Base-by-base conservation (phyloP, 2,329 filamentous ascomycete genomes). In the Xylariaceae sp. region DNA sequence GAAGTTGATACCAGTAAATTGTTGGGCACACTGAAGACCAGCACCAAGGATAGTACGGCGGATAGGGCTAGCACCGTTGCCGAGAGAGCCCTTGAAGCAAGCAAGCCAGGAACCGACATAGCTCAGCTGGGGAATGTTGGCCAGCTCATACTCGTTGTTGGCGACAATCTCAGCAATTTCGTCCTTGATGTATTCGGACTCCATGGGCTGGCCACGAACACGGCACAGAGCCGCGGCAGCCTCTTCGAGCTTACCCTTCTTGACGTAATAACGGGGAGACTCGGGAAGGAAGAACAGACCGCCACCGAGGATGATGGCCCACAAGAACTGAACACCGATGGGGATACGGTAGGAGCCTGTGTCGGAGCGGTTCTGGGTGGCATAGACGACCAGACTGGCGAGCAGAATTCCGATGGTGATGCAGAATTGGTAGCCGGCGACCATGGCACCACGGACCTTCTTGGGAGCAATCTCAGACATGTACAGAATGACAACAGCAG, bases 351-450 rank as follows among this genome's bases (percentile, higher is more conserved):
- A 89, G 0, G 82, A 80, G 47, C 76, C 74, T 2, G 79, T 76
- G 58, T 82, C 77, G 27, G 64, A 66, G 48, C 76, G 73, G 53
- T 77, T 61, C 59, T 85, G 67, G n/a, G 79, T 84, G 17, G 67
- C 76, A 60, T 88, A 86, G 58, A 80, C 76, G 48, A 88, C 82
- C 51, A 83, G 82, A 8, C 82, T 75, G 37, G 85, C 85, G 45
- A 88, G 65, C 56, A 88, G 70, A 50, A 89, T 72, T 62, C 85
- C 85, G 50, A 88, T 75, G 39, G 85, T 88, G 66, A 89, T 83
- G 64, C 79, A 86, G 71, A 88, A 88, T 65, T 88, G 85, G 67
- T 89, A 89, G 2, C 82, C 83, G 2, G 83, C 79, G 8, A 90
- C 84, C 49, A 88, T 74, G 43, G 84, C 82, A 59, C 85, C 85